These are phyloP conservation scores for Coemansia sp. DNA, from an alignment of 192 early-diverging fungal species.

Conservation along the genomic window DNA sequence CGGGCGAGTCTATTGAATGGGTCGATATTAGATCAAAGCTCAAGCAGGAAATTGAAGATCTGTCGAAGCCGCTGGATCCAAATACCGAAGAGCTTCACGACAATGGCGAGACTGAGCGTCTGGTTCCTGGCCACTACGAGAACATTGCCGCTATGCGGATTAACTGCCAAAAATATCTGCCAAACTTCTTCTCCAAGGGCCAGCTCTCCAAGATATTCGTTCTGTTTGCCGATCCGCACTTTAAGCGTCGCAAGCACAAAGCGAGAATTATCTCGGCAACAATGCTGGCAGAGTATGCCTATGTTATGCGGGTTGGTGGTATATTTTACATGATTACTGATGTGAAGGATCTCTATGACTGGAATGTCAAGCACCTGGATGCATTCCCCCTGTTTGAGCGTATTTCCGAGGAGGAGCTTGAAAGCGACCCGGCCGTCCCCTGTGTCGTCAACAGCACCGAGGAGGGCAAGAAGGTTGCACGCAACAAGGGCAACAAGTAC, in stretches of 20 bases:
- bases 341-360: constrained; percentile 85
- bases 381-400: constrained; percentile 91
- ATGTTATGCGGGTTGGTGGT: constrained; percentile 82
- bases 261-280: constrained; percentile 90
- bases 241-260: constrained; percentile 98
- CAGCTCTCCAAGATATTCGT: constrained; percentile 97
- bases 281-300: constrained; percentile 96
- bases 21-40: constrained; percentile 53
- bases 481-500: constrained; percentile 95
- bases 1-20: constrained; percentile 19
- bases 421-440: constrained; percentile 79
- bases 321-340: constrained; percentile 96
- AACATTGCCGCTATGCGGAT: constrained; percentile 96
- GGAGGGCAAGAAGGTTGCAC: constrained; percentile 96
- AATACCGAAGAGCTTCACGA: constrained; percentile 37
- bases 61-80: constrained; percentile 10
- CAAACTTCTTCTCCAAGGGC: constrained; percentile 95
- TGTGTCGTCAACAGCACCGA: constrained; percentile 89
- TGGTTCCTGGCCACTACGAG: constrained; percentile 76
- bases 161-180: constrained; percentile 98
- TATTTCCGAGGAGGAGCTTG: constrained; percentile 70
- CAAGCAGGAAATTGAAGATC: constrained; percentile 23
- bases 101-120: constrained; percentile 46
- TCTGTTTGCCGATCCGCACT: constrained; percentile 99
- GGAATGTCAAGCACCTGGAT: constrained; percentile 95